Evolutionary conservation across 371 early-diverging fungal species (phyloP), one percentile per base, ranked within the genome.

Genomic region (Chytridium lagenaria): DNA sequence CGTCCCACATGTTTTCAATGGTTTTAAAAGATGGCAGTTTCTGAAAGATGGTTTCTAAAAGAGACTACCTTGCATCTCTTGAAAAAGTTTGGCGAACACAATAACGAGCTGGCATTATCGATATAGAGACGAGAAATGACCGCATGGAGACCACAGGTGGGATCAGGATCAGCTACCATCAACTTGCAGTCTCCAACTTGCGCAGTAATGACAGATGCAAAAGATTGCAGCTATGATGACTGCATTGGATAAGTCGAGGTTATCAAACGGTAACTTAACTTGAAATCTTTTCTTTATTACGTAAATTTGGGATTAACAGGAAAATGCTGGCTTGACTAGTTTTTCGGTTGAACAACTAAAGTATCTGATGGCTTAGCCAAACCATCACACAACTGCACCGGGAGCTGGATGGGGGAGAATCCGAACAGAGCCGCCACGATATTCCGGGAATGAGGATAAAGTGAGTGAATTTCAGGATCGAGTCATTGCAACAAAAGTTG

Each of bases 351-450:
- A 71, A 72, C 37, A 72, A 76, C 28, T 63, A 69, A 37, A 51
- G 77, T 12, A n/a, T n/a, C 59, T 76, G 33, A 71, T 69, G 37
- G 77, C 77, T 16, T 72, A 76, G 39, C 72, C 72, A 7, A 76
- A 76, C n/a, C 63, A 72, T 76, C 52, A 72, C 77, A 1, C 77
- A 76, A 37, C 39, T 76, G 49, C 77, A 72, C 36, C 72, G 77
- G 5, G 77, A 72, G 31, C 63, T 72, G 19, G 69, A 72, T 34
- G 22, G 37, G 49, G n/a, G 40, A 66, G 26, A 12, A 12, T 22
- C 55, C 55, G n/a, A n/a, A n/a, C n/a, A n/a, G n/a, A 52, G 55
- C 16, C 5, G 12, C 55, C n/a, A 5, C 12, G 19, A 44, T 26
- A 22, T 52, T 5, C 55, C 12, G 55, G 23, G 12, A 5, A 5